Conservation (phyloP, 2,329 filamentous ascomycete genomes). For the Colletotrichum cereale region DNA sequence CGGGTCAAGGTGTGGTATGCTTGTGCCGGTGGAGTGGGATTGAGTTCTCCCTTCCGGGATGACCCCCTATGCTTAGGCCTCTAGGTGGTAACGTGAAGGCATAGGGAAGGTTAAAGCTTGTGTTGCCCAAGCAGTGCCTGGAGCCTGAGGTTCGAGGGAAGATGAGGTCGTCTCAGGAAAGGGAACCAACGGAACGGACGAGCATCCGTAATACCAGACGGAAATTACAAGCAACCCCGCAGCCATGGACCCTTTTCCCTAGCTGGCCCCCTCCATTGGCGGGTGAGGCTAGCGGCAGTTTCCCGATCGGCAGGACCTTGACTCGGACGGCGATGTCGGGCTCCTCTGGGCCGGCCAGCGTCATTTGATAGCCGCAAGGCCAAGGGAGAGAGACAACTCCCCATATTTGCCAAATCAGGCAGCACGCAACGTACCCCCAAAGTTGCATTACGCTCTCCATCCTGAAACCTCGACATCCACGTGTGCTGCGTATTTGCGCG, state of each 20-base stretch:
- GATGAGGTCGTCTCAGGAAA: slow-evolving; percentile 24
- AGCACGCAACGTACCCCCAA: slow-evolving; percentile 10
- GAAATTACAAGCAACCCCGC: slow-evolving; percentile 2
- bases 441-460: slow-evolving; percentile 21
- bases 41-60: slow-evolving; percentile 26
- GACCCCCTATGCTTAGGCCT: slow-evolving; percentile 27
- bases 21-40: slow-evolving; percentile 18
- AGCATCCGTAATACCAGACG: slow-evolving; percentile 33
- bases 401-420: slow-evolving; percentile 17
- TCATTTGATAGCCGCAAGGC: slow-evolving; percentile 15
- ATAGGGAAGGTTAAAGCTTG: slow-evolving; percentile 22
- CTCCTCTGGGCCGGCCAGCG: slow-evolving; percentile 4
- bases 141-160: slow-evolving; percentile 22
- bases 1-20: slow-evolving; percentile 15
- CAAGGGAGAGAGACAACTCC: neutral
- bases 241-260: slow-evolving; percentile 22
- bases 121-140: slow-evolving; percentile 22
- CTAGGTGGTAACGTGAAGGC: slow-evolving; percentile 11
- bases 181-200: slow-evolving; percentile 26
- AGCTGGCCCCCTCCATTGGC: slow-evolving; percentile 2
- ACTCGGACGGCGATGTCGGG: slow-evolving; percentile 28
- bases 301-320: slow-evolving; percentile 31
- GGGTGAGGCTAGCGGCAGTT: slow-evolving; percentile 17
- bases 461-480: slow-evolving; percentile 30
- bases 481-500: neutral